Evolutionary conservation across 257 asterid genomes (phyloP), one percentile per base, ranked within the genome.

Genomic region (Mentha longifolia): DNA sequence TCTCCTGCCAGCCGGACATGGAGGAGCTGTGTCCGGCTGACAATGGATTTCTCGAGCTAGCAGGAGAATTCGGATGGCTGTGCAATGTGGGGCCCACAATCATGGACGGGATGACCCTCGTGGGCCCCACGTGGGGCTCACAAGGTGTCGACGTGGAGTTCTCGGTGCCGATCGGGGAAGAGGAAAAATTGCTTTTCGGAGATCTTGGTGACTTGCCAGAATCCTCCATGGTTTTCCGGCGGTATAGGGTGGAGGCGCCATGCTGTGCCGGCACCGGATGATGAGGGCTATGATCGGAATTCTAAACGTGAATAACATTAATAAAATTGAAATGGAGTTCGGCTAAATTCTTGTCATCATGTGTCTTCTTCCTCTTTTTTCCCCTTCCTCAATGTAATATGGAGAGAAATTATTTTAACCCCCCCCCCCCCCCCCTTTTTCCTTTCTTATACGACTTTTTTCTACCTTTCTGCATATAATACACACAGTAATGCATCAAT

Each of bases 181-280:
- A 91, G 85, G 96, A 91, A 22, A 80, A 91, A 76, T 76, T 82
- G 13, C 54, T 91, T 67, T 91, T 81, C 9, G 96, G 97, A 9
- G 97, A 91, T 55, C 90, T 91, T 0, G 96, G 94, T 1, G 97
- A 91, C 80, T 64, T 91, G 79, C 96, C 97, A 54, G 97, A 91
- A 52, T 91, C 74, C 10, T 77, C 90, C 2, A 71, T 82, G 80
- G 96, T 88, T 61, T 87, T 88, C 85, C 86, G 88, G 71, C 79
- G 82, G 63, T 67, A 54, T 6, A 5, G 78, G 31, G 75, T 75
- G 66, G 82, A 77, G 69, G 73, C 87, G 8, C 72, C 90, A 22
- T 84, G 89, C 28, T 81, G 73, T 9, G 85, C 77, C 5, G 76
- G 87, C 52, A 68, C 81, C 39, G 84, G 84, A 72, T 84, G 37